A percentile compares a stretch with the other conserved stretches of the same genome.
phyloP scores from a whole-genome alignment of 768 basidiomycete genomes.

The Coprinopsis cinerea region DNA sequence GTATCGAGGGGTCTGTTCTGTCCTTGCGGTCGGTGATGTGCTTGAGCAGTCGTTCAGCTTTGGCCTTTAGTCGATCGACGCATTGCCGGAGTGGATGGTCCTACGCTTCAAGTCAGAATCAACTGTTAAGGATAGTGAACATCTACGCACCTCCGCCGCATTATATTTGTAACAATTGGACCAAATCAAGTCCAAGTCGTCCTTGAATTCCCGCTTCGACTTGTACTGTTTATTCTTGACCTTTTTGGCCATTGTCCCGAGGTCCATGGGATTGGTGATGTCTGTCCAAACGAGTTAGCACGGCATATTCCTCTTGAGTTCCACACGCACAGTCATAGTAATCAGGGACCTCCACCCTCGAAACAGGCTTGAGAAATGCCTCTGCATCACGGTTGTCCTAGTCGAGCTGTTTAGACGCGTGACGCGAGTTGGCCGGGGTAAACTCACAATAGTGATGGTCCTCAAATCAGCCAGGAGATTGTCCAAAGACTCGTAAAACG shows the following conservation, averaged over 20 bases:
- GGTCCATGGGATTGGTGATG: slow-evolving; percentile 93
- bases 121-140: too few relatives aligned
- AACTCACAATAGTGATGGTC: slow-evolving; percentile 60
- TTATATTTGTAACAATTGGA: slow-evolving; percentile 93
- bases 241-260: slow-evolving; percentile 88
- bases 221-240: slow-evolving; percentile 91
- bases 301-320: slow-evolving; percentile 2
- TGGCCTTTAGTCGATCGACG: slow-evolving; percentile 73
- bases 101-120: slow-evolving; percentile 38
- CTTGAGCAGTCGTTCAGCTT: slow-evolving; percentile 80
- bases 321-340: slow-evolving; percentile 77
- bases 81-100: slow-evolving; percentile 83
- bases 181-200: slow-evolving; percentile 96
- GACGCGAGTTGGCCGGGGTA: slow-evolving; percentile 18
- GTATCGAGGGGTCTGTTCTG: slow-evolving; percentile 64
- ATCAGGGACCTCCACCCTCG: slow-evolving; percentile 85
- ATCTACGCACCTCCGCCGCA: slow-evolving; percentile 69
- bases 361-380: slow-evolving; percentile 90
- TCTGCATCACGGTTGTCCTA: slow-evolving; percentile 87
- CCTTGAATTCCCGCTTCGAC: slow-evolving; percentile 88
- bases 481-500: slow-evolving; percentile 93
- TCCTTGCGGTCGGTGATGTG: slow-evolving; percentile 89
- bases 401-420: slow-evolving; percentile 21
- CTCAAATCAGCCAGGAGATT: slow-evolving; percentile 82
- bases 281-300: slow-evolving; percentile 44